phyloP scores from a whole-genome alignment of 192 early-diverging fungal species.

The Coemansia sp. region DNA sequence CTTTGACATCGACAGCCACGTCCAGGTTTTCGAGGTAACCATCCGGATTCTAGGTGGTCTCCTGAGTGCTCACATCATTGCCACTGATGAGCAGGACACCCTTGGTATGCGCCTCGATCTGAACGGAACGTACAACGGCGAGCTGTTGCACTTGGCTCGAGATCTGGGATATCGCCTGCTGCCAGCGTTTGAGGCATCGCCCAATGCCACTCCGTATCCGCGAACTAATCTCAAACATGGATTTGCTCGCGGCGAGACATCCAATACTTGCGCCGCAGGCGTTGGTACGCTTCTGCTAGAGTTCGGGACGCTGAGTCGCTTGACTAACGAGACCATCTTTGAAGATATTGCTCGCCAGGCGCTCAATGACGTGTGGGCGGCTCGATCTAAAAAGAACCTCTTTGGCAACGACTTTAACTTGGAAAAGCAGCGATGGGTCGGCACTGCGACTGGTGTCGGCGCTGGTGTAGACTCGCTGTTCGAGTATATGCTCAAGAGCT shows the following conservation, averaged over 20 bases:
- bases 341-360: slow-evolving; percentile 72
- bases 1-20: slow-evolving; percentile 82
- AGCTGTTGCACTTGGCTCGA: slow-evolving; percentile 72
- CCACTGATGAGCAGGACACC: slow-evolving; percentile 62
- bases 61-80: slow-evolving; percentile 85
- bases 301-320: slow-evolving; percentile 85
- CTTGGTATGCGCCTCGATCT: slow-evolving; percentile 52
- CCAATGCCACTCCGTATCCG: slow-evolving; percentile 79
- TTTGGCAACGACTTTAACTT: slow-evolving; percentile 84
- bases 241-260: slow-evolving; percentile 62
- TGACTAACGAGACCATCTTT: slow-evolving; percentile 75
- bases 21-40: slow-evolving; percentile 95
- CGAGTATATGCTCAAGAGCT: slow-evolving; percentile 89
- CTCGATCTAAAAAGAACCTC: slow-evolving; percentile 70
- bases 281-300: slow-evolving; percentile 91
- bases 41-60: slow-evolving; percentile 89
- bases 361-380: slow-evolving; percentile 71
- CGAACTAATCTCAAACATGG: slow-evolving; percentile 75
- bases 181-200: slow-evolving; percentile 82
- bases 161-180: slow-evolving; percentile 82
- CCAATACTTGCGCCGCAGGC: slow-evolving; percentile 80
- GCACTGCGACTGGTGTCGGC: slow-evolving; percentile 63
- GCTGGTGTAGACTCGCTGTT: slow-evolving; percentile 92
- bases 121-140: slow-evolving; percentile 65
- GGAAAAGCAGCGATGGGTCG: slow-evolving; percentile 69